Percentiles rank a stretch among this genome's conserved stretches.
Evolutionary conservation across 2,329 filamentous ascomycete species (phyloP).

Genomic region (Fusarium gaditjirri): DNA sequence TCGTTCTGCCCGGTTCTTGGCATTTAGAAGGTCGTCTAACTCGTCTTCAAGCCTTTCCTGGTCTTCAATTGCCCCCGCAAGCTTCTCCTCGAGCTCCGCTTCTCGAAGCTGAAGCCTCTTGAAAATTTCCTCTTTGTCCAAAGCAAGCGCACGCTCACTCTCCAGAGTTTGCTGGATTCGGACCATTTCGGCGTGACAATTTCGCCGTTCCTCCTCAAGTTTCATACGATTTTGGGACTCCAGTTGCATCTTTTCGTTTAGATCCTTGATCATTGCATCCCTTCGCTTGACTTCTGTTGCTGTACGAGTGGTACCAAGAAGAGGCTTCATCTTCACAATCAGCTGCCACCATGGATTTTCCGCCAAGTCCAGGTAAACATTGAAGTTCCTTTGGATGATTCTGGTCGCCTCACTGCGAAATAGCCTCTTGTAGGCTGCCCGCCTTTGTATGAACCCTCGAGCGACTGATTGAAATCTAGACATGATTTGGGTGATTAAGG

Average conservation of each 20-base stretch:
- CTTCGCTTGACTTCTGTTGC: conserved; percentile 94
- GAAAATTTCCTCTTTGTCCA: conserved; percentile 99
- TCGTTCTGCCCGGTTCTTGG: conserved; percentile 88
- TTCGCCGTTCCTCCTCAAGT: conserved; percentile 90
- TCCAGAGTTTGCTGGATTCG: conserved; percentile 94
- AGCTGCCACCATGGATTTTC: conserved; percentile 98
- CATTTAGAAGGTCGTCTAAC: conserved; percentile 85
- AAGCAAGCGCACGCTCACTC: conserved; percentile 91
- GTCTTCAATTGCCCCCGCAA: conserved; percentile 90
- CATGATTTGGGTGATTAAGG: conserved; percentile 94
- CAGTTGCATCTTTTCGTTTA: conserved; percentile 84
- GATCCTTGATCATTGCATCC: conserved; percentile 89
- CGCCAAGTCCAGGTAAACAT: conserved; percentile 88
- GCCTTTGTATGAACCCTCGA: conserved; percentile 87
- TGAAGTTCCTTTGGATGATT: conserved; percentile 95
- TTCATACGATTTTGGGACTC: conserved; percentile 80
- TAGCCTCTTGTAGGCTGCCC: conserved; percentile 89
- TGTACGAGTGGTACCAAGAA: conserved; percentile 90
- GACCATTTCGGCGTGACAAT: conserved; percentile 86
- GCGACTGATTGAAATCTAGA: conserved; percentile 91
- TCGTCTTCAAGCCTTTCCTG: conserved; percentile 95
- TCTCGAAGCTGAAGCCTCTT: conserved; percentile 94
- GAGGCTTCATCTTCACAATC: conserved; percentile 92
- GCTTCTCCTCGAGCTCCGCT: conserved; percentile 89
- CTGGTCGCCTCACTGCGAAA: conserved; percentile 94